Percentiles rank a stretch among this genome's conserved stretches.
Conservation (phyloP, 306 rosid genomes). For the Sicyos baderoa region DNA sequence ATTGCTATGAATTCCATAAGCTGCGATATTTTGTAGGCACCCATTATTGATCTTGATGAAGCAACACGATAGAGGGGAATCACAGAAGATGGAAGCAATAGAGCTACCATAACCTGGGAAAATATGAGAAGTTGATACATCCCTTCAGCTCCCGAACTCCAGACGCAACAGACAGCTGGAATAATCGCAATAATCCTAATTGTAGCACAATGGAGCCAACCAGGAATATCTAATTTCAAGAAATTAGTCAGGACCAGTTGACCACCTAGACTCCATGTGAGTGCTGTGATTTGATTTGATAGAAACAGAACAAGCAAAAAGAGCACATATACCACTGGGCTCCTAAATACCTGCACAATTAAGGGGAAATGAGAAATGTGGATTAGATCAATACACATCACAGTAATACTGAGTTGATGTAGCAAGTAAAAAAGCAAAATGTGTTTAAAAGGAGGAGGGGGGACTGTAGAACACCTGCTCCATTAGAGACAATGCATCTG, state of each 20-base stretch:
- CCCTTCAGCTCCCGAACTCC: slow-evolving; percentile 93
- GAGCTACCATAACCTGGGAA: slow-evolving; percentile 75
- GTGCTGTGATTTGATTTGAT: slow-evolving; percentile 63
- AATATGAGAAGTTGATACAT: slow-evolving; percentile 52
- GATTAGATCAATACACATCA: slow-evolving; percentile 19
- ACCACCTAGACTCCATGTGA: slow-evolving; percentile 78
- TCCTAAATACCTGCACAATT: slow-evolving; percentile 52
- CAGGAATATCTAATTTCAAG: slow-evolving; percentile 78
- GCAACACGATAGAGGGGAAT: slow-evolving; percentile 88
- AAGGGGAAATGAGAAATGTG: slow-evolving; percentile 18
- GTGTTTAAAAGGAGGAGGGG: not conserved
- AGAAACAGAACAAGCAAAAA: slow-evolving; percentile 61
- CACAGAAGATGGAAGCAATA: slow-evolving; percentile 82
- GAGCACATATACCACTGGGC: slow-evolving; percentile 48
- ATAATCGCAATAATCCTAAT: slow-evolving; percentile 70
- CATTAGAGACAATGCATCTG: slow-evolving; percentile 60
- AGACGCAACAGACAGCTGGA: slow-evolving; percentile 82
- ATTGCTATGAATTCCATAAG: slow-evolving; percentile 54
- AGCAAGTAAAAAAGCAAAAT: not conserved
- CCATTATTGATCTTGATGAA: slow-evolving; percentile 78
- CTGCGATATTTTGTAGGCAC: slow-evolving; percentile 64
- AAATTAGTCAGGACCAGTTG: slow-evolving; percentile 56
- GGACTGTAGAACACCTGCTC: slow-evolving; percentile 59
- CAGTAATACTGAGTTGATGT: slow-evolving; percentile 8
- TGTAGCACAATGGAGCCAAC: slow-evolving; percentile 91